Conservation (phyloP, 345 rosid genomes). For the Noccaea caerulescens region DNA sequence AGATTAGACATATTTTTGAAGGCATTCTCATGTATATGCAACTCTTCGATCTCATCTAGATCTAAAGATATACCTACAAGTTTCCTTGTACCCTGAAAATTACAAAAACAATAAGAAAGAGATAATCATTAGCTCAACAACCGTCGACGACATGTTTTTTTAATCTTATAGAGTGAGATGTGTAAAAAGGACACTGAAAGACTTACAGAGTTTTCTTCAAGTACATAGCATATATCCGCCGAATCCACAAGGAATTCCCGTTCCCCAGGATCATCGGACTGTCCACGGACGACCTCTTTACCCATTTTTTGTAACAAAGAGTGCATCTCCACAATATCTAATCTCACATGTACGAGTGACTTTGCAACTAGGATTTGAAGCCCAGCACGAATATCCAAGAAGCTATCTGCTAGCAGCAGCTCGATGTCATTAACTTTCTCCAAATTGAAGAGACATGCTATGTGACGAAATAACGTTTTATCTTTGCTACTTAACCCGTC, state of each 20-base stretch:
- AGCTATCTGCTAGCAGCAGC: conserved; percentile 6
- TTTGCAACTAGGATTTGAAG: conserved; percentile 16
- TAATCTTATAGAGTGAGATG: no score
- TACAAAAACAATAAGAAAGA: neutral
- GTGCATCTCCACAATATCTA: conserved; percentile 33
- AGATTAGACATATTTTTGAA: conserved; percentile 35
- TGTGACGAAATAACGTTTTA: conserved; percentile 38
- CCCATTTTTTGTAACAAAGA: conserved; percentile 43
- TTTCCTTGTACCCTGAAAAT: conserved; percentile 32
- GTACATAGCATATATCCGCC: conserved; percentile 29
- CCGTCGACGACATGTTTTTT: no score
- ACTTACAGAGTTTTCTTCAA: conserved; percentile 9
- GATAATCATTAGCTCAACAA: no score
- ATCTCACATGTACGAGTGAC: conserved; percentile 1
- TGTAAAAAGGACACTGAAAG: no score
- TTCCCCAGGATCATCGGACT: conserved; percentile 24
- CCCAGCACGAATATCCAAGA: neutral
- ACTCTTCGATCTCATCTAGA: neutral
- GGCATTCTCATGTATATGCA: neutral
- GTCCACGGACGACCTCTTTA: conserved; percentile 15
- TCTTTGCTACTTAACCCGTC: neutral
- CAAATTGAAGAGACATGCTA: conserved; percentile 42
- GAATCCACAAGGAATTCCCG: conserved; percentile 33
- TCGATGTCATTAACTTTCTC: neutral
- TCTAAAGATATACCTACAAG: conserved; percentile 37